Conservation (phyloP, 2,329 filamentous ascomycete genomes). For the Xylaria sp. region DNA sequence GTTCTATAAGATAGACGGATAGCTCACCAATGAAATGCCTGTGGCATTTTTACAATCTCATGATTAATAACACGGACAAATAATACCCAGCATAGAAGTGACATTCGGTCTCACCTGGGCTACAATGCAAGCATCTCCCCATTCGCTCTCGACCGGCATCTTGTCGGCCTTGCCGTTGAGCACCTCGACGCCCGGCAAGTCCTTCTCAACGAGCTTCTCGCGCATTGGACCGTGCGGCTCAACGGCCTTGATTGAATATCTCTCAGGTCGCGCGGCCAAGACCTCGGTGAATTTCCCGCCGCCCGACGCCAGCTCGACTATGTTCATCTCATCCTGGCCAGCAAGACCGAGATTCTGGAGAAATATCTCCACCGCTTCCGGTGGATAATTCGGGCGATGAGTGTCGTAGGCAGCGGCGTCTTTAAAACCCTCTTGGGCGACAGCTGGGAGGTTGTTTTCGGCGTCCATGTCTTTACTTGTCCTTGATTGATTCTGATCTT, state of each 20-base stretch:
- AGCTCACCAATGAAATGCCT: conserved; percentile 59
- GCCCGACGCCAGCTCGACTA: conserved; percentile 71
- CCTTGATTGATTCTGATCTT: not conserved
- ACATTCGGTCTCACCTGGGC: conserved; percentile 61
- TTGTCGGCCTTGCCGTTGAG: conserved; percentile 62
- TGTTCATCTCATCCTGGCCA: conserved; percentile 50
- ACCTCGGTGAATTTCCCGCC: conserved; percentile 74
- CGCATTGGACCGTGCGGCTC: conserved; percentile 73
- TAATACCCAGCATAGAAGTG: not conserved
- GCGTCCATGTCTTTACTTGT: conserved; percentile 29
- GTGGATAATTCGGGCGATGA: conserved; percentile 70
- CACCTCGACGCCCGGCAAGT: conserved; percentile 59
- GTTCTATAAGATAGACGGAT: no score
- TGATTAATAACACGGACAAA: not conserved
- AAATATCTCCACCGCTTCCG: conserved; percentile 62
- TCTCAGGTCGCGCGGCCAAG: conserved; percentile 63
- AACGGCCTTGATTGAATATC: conserved; percentile 65
- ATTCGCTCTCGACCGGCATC: conserved; percentile 61
- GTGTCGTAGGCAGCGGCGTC: conserved; percentile 69
- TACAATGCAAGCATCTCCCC: conserved; percentile 68
- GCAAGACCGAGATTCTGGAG: conserved; percentile 60
- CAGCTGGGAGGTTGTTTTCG: conserved; percentile 31
- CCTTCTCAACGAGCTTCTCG: conserved; percentile 62
- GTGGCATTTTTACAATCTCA: conserved; percentile 18
- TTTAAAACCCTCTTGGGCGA: conserved; percentile 67